phyloP scores from a whole-genome alignment of 1,284 basidiomycete species.

The Amylostereum areolatum region DNA sequence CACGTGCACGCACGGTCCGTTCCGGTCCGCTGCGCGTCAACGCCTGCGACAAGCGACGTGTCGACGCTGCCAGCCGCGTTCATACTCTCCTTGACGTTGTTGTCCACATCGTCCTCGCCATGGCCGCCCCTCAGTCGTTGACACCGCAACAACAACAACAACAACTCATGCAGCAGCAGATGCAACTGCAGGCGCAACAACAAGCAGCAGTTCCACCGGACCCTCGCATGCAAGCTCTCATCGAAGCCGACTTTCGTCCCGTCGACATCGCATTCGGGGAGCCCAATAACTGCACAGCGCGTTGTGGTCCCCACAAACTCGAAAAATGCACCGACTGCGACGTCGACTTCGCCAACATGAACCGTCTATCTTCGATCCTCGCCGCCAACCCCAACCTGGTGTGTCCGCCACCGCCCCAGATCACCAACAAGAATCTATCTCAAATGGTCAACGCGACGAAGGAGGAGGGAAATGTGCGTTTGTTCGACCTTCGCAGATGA shows the following conservation, averaged over 20 bases:
- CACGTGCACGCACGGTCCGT: background rate
- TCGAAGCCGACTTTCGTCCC: slow-evolving; percentile 66
- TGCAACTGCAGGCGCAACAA: slow-evolving; percentile 27
- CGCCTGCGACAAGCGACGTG: background rate
- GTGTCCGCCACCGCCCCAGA: slow-evolving; percentile 78
- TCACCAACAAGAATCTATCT: slow-evolving; percentile 70
- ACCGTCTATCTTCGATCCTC: slow-evolving; percentile 69
- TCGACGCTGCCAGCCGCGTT: too few relatives aligned
- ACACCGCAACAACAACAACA: slow-evolving; percentile 15
- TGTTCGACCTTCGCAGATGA: too few relatives aligned
- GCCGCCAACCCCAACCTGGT: slow-evolving; percentile 64
- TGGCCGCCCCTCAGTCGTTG: too few relatives aligned
- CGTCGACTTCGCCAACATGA: slow-evolving; percentile 65
- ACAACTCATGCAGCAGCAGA: slow-evolving; percentile 32
- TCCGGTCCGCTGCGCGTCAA: background rate
- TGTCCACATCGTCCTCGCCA: too few relatives aligned
- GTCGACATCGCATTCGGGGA: slow-evolving; percentile 50
- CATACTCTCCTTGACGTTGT: too few relatives aligned
- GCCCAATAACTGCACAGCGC: slow-evolving; percentile 42
- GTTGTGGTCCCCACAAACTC: slow-evolving; percentile 58
- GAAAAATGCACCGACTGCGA: slow-evolving; percentile 70
- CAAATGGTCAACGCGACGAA: slow-evolving; percentile 73
- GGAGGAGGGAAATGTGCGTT: slow-evolving; percentile 83
- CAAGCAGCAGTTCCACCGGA: slow-evolving; percentile 47
- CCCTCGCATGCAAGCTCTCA: slow-evolving; percentile 64